phyloP scores from a whole-genome alignment of 2,329 filamentous ascomycete species.

The Monosporascus sp. region DNA sequence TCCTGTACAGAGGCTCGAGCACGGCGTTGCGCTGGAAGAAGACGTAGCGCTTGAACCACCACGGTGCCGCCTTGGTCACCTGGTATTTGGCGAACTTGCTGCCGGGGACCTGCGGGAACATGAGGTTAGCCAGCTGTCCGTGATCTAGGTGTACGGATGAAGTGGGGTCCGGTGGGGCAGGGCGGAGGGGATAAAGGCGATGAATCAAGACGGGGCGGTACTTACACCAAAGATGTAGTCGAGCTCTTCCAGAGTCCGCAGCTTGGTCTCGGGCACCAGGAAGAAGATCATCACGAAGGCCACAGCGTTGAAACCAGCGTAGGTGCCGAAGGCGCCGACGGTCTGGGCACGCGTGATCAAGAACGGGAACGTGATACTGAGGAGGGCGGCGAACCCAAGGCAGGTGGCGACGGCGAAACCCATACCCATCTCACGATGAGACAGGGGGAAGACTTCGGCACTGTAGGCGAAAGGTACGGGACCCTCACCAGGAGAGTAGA shows the following conservation, averaged over 20 bases:
- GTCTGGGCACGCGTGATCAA: constrained; percentile 42
- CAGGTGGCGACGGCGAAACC: constrained; percentile 63
- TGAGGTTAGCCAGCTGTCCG: background rate
- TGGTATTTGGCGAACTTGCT: constrained; percentile 37
- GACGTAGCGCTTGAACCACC: constrained; percentile 32
- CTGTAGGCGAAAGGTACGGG: constrained; percentile 64
- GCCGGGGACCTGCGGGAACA: constrained; percentile 23
- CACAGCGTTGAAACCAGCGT: constrained; percentile 41
- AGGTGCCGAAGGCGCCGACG: constrained; percentile 42
- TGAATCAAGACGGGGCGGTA: background rate
- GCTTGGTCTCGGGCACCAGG: constrained; percentile 46
- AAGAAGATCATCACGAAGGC: constrained; percentile 44
- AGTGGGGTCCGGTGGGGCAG: no score
- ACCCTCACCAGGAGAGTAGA: constrained; percentile 62
- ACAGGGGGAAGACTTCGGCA: constrained; percentile 66
- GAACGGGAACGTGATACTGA: constrained; percentile 59
- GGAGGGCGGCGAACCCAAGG: constrained; percentile 53
- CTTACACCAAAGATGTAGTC: constrained; percentile 40
- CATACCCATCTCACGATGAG: constrained; percentile 69
- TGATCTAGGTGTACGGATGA: background rate
- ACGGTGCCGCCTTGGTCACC: constrained; percentile 31
- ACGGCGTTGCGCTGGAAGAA: constrained; percentile 24
- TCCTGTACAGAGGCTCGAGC: constrained; percentile 25
- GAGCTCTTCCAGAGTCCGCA: constrained; percentile 45
- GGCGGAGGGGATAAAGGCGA: no score